These are phyloP conservation scores for Triadica sebifera DNA, from an alignment of 345 rosid species.

Conservation along the genomic window DNA sequence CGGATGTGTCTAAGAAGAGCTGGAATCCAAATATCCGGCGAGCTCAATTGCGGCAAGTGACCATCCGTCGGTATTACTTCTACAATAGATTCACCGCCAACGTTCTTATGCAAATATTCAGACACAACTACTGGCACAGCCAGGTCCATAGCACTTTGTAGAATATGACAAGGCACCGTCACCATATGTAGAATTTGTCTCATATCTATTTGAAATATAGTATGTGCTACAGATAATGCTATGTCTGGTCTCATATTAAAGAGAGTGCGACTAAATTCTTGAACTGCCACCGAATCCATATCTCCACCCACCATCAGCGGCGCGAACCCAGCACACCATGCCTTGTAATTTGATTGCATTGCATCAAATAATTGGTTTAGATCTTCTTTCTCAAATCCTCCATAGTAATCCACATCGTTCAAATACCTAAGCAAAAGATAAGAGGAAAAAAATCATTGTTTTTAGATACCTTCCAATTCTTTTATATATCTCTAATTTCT, in stretches of 20 bases:
- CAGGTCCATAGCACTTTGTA: conserved; percentile 79
- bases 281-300: conserved; percentile 82
- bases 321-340: conserved; percentile 91
- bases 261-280: conserved; percentile 87
- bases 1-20: conserved; percentile 73
- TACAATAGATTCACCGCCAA: conserved; percentile 67
- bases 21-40: conserved; percentile 80
- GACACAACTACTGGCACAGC: conserved; percentile 82
- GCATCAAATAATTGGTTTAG: conserved; percentile 75
- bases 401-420: conserved; percentile 75
- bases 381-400: conserved; percentile 87
- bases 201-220: conserved; percentile 77
- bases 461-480: too few species aligned
- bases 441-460: too few species aligned
- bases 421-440: conserved; percentile 56
- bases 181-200: conserved; percentile 53
- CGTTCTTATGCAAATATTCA: conserved; percentile 66
- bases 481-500: too few species aligned
- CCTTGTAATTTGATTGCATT: conserved; percentile 68
- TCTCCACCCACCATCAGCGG: conserved; percentile 86
- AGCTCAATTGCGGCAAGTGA: conserved; percentile 92
- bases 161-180: conserved; percentile 76
- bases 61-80: conserved; percentile 85
- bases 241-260: conserved; percentile 98
- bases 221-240: conserved; percentile 64